A percentile compares a stretch with the other conserved stretches of the same genome.
phyloP scores from a whole-genome alignment of 2,329 filamentous ascomycete species.

The Ophiostoma himal-ulmi region DNA sequence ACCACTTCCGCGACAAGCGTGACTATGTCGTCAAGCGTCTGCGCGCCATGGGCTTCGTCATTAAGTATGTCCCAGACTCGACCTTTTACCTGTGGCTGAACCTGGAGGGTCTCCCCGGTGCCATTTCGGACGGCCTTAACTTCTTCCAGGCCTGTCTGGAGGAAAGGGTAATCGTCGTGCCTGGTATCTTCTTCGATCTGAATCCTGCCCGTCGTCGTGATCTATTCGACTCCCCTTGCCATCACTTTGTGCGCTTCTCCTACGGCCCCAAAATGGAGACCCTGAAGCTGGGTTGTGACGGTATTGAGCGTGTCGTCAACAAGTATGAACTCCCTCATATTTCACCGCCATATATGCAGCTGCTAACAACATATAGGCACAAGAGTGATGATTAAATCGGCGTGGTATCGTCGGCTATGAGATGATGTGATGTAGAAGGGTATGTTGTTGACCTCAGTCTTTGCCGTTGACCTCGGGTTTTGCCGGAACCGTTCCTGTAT shows the following conservation, averaged over 20 bases:
- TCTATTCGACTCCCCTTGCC: constrained; percentile 89
- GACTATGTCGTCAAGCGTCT: constrained; percentile 82
- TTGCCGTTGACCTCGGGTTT: background rate
- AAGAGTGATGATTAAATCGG: constrained; percentile 1
- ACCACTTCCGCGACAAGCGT: constrained; percentile 84
- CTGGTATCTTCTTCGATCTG: constrained; percentile 95
- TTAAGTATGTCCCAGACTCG: constrained; percentile 77
- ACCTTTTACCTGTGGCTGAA: constrained; percentile 86
- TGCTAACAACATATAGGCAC: constrained; percentile 9
- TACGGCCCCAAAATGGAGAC: constrained; percentile 80
- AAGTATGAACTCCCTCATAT: constrained; percentile 43
- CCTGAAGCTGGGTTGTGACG: constrained; percentile 72
- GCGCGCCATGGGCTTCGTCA: constrained; percentile 77
- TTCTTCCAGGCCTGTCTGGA: constrained; percentile 93
- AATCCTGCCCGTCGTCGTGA: constrained; percentile 87
- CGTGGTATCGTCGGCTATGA: background rate
- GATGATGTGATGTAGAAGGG: background rate
- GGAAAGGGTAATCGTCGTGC: constrained; percentile 94
- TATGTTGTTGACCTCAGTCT: background rate
- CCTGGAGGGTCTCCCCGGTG: constrained; percentile 63
- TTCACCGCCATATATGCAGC: background rate
- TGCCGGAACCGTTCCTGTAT: background rate
- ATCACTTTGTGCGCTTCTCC: constrained; percentile 80
- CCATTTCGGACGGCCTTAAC: constrained; percentile 87
- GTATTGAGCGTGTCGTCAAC: constrained; percentile 73